Evolutionary conservation across 73 alveolate species (phyloP), one percentile per base, ranked within the genome.

Genomic region (Symbiodinium natans): DNA sequence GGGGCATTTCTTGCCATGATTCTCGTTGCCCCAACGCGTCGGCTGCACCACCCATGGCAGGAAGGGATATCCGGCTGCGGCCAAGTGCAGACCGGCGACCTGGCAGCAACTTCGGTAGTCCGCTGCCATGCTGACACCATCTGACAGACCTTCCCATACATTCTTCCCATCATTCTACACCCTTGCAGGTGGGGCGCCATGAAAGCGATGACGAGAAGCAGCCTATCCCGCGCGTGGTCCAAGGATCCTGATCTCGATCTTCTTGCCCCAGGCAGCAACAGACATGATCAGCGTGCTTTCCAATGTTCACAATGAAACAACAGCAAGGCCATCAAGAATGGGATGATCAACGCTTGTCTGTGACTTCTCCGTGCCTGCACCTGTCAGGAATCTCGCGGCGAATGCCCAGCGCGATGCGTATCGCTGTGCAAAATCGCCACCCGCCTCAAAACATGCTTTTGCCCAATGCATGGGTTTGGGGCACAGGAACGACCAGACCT

Each of bases 41-140:
- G 13, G 56, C 52, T 7, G 56, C 93, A 46, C 84, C 84, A 54
- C 68, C 94, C 83, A 54, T 9, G 94, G 94, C 82, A 85, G 48
- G 40, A 54, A 33, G 38, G 94, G 94, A 56, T 52, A 86, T 31
- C 94, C 94, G 15, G 94, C 94, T 11, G 94, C 94, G 2, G 94
- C 94, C 94, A 86, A 9, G n/a, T 86, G 94, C 36, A 86, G 40
- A 23, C 94, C 94, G 11, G 94, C 52, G 13, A 85, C 93, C 93
- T 85, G 9, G 31, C 80, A 23, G 82, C 17, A 31, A 86, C 84
- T 56, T 86, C 54, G 23, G 63, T 40, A 34, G 17, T 19, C 25
- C 2, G 25, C 83, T 15, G 10, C 40, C 40, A 8, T 34, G 46
- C 86, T 31, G 19, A 1, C 41, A 77, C 40, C 86, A 36, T 23